These are phyloP conservation scores for Xylaria castorea DNA, from an alignment of 495 filamentous ascomycete genomes.

Conservation along the genomic window DNA sequence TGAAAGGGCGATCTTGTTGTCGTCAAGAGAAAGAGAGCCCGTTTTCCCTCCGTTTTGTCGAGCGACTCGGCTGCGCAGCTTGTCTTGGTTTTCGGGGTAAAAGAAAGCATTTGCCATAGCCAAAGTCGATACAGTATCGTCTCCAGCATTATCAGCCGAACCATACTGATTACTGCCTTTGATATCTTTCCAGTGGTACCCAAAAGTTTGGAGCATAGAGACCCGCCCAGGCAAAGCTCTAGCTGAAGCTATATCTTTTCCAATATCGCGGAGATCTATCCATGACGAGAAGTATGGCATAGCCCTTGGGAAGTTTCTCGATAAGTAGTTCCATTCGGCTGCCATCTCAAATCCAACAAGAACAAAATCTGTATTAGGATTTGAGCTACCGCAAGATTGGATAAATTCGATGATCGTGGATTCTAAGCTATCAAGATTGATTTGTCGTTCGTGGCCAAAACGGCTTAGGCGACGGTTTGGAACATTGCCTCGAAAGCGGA, in stretches of 20 bases:
- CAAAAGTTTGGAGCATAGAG: slow-evolving; percentile 20
- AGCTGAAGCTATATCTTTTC: slow-evolving; percentile 15
- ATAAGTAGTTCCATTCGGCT: slow-evolving; percentile 25
- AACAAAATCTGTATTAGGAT: not conserved
- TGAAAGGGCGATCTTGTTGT: not conserved
- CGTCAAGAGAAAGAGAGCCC: not conserved
- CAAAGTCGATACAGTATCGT: slow-evolving; percentile 20
- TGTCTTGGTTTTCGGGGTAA: slow-evolving; percentile 17
- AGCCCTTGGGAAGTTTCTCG: slow-evolving; percentile 3
- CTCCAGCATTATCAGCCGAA: slow-evolving; percentile 21
- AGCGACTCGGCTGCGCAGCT: slow-evolving; percentile 18
- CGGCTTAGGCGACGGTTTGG: slow-evolving; percentile 15
- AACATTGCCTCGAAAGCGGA: slow-evolving; percentile 14
- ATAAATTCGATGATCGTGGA: slow-evolving; percentile 4
- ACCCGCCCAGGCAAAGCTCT: slow-evolving; percentile 10
- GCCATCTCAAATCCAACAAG: slow-evolving; percentile 23
- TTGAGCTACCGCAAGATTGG: not conserved
- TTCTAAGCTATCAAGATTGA: not conserved
- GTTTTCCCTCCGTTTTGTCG: not conserved
- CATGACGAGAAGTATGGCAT: slow-evolving; percentile 19
- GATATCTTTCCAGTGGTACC: slow-evolving; percentile 25
- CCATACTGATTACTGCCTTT: slow-evolving; percentile 7
- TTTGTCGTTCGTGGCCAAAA: slow-evolving; percentile 21
- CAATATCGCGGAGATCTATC: slow-evolving; percentile 24
- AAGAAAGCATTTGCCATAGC: slow-evolving; percentile 23